These are phyloP conservation scores for Fermentozyma sake DNA, from an alignment of 1,139 yeast genomes.

Conservation along the genomic window DNA sequence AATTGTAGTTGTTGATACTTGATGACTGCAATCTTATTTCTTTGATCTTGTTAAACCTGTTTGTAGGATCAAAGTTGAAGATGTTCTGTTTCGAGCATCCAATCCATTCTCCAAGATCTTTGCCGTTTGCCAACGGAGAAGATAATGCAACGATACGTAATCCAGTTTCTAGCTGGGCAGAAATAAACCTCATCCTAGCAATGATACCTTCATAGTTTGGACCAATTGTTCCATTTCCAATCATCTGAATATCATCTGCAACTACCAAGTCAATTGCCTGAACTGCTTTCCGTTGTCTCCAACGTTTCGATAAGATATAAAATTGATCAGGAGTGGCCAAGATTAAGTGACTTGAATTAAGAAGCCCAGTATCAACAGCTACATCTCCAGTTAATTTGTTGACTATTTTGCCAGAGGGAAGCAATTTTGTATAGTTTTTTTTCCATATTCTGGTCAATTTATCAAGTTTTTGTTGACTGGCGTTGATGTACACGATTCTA, in stretches of 20 bases:
- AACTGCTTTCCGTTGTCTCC: conserved; percentile 74
- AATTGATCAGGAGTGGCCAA: conserved; percentile 78
- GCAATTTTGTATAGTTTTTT: conserved; percentile 37
- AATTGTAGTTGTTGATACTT: conserved; percentile 3
- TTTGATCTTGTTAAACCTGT: conserved; percentile 52
- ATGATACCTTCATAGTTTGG: conserved; percentile 63
- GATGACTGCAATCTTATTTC: conserved; percentile 49
- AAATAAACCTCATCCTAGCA: conserved; percentile 67
- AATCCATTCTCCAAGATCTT: conserved; percentile 83
- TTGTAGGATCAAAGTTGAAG: conserved; percentile 67
- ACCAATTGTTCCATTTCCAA: conserved; percentile 59
- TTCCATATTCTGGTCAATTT: conserved; percentile 46
- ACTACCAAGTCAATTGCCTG: conserved; percentile 66
- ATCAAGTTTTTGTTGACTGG: conserved; percentile 55
- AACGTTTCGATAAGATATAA: conserved; percentile 67
- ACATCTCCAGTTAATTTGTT: conserved; percentile 62
- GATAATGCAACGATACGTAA: conserved; percentile 65
- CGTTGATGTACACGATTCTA: conserved; percentile 64
- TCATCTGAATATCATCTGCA: conserved; percentile 69
- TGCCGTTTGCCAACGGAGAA: conserved; percentile 66
- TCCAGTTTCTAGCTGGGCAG: conserved; percentile 52
- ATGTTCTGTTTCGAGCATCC: conserved; percentile 58
- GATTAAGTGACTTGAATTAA: conserved; percentile 62
- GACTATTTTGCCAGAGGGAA: conserved; percentile 39
- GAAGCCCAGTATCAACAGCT: conserved; percentile 46